Conservation (phyloP, 768 basidiomycete genomes). For the Boletus tylopilopsis region DNA sequence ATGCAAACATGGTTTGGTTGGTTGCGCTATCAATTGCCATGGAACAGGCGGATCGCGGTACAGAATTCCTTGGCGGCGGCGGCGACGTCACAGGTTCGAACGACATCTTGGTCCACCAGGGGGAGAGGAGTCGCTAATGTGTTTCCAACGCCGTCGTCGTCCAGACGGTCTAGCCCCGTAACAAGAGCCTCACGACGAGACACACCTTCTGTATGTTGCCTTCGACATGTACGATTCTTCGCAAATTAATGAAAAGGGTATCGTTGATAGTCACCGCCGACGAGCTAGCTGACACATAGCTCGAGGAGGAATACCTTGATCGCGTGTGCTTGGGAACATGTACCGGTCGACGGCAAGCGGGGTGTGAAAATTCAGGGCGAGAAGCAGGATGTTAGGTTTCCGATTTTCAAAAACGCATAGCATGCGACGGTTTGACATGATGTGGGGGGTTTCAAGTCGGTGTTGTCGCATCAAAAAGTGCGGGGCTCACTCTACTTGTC, state of each 20-base stretch:
- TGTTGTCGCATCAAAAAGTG: constrained; percentile 20
- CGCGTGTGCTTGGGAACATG: no score
- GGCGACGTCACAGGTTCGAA: constrained; percentile 19
- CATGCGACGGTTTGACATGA: constrained; percentile 9
- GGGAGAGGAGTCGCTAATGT: constrained; percentile 24
- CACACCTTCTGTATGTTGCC: constrained; percentile 23
- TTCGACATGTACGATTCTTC: constrained; percentile 12
- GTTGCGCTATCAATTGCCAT: constrained; percentile 27
- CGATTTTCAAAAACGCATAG: constrained; percentile 29
- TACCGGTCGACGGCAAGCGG: constrained; percentile 6
- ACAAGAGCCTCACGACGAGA: constrained; percentile 27
- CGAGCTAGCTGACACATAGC: constrained; percentile 21
- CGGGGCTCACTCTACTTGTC: constrained; percentile 15
- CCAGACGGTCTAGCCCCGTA: constrained; percentile 33
- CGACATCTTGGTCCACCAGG: constrained; percentile 23
- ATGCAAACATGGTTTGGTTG: constrained; percentile 31
- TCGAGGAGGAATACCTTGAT: no score
- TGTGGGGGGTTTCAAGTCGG: constrained; percentile 15
- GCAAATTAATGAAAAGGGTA: constrained; percentile 26
- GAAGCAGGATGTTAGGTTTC: constrained; percentile 26
- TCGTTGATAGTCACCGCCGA: constrained; percentile 14
- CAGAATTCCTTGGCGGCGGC: background rate
- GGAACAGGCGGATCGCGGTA: constrained; percentile 19
- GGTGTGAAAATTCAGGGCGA: constrained; percentile 26
- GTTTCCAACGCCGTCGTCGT: constrained; percentile 29